phyloP scores from a whole-genome alignment of 768 basidiomycete genomes.

The Russula foetens region DNA sequence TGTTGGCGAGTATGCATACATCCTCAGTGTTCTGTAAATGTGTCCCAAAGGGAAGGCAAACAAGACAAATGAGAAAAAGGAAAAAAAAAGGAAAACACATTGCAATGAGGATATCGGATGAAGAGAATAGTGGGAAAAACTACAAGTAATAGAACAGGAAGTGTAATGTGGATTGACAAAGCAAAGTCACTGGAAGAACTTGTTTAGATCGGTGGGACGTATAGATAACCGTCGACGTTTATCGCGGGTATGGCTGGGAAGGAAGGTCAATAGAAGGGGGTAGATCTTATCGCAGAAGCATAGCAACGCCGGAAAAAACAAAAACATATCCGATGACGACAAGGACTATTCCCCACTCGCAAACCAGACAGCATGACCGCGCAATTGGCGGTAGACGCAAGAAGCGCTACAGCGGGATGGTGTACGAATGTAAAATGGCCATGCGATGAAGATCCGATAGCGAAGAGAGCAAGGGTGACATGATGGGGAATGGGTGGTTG shows the following conservation, averaged over 20 bases:
- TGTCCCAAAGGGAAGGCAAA: neutral
- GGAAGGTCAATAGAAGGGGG: neutral
- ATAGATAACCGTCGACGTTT: constrained; percentile 11
- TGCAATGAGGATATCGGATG: constrained; percentile 8
- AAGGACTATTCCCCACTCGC: neutral
- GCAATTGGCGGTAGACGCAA: neutral
- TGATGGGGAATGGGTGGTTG: constrained; percentile 8
- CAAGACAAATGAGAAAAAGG: neutral
- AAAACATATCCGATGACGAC: constrained; percentile 10
- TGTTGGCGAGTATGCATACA: constrained; percentile 16
- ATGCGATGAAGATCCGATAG: constrained; percentile 17
- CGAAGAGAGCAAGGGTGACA: constrained; percentile 17
- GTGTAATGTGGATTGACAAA: constrained; percentile 15
- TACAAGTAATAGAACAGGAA: constrained; percentile 20
- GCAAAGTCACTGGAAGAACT: constrained; percentile 2
- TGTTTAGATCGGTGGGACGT: constrained; percentile 15
- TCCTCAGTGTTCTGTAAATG: constrained; percentile 17
- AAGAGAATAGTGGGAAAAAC: constrained; percentile 15
- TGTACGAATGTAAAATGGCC: constrained; percentile 1
- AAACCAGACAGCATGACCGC: neutral
- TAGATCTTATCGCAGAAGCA: constrained; percentile 8
- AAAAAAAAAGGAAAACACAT: neutral
- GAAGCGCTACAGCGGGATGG: neutral
- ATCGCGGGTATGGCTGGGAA: constrained; percentile 3
- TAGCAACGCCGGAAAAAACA: constrained; percentile 1